Percentiles rank a stretch among this genome's conserved stretches.
phyloP scores from a whole-genome alignment of 108 stramenopile genomes.

The Aureococcus anophagefferens region DNA sequence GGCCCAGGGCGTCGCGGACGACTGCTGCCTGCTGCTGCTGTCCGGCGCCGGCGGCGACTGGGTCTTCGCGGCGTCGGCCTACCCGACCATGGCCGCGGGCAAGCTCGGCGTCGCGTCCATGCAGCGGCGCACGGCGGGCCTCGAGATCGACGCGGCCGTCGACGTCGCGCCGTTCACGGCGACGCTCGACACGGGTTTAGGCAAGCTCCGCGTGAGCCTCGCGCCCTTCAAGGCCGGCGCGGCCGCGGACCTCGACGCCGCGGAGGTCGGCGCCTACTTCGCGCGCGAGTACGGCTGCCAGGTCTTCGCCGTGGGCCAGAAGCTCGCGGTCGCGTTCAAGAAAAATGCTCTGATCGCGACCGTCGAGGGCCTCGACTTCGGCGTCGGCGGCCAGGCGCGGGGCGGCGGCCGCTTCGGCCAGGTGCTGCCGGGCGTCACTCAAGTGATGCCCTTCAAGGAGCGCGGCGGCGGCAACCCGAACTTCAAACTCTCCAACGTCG shows the following conservation, averaged over 20 bases:
- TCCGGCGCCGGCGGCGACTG: background rate
- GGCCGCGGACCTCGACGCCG: background rate
- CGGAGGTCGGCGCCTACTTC: background rate
- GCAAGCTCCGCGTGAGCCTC: background rate
- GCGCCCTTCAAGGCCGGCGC: background rate
- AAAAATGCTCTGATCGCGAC: slow-evolving; percentile 62
- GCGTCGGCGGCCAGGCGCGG: slow-evolving; percentile 40
- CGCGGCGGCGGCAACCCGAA: slow-evolving; percentile 51
- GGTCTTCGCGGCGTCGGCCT: background rate
- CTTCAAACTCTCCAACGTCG: background rate
- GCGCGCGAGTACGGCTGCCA: background rate
- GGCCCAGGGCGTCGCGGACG: slow-evolving; percentile 51
- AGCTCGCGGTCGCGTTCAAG: slow-evolving; percentile 19
- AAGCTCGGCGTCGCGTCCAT: background rate
- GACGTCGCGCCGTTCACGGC: background rate
- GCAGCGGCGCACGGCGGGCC: background rate
- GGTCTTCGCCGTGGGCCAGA: slow-evolving; percentile 55
- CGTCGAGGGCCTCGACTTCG: slow-evolving; percentile 36
- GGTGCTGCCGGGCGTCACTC: background rate
- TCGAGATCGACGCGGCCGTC: background rate
- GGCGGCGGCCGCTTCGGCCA: slow-evolving; percentile 31
- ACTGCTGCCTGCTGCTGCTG: background rate
- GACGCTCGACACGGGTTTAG: background rate
- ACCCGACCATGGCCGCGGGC: background rate
- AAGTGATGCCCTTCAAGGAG: background rate